Percentiles rank a stretch among this genome's conserved stretches.
Evolutionary conservation across 306 rosid species (phyloP).

Genomic region (Purshia tridentata): DNA sequence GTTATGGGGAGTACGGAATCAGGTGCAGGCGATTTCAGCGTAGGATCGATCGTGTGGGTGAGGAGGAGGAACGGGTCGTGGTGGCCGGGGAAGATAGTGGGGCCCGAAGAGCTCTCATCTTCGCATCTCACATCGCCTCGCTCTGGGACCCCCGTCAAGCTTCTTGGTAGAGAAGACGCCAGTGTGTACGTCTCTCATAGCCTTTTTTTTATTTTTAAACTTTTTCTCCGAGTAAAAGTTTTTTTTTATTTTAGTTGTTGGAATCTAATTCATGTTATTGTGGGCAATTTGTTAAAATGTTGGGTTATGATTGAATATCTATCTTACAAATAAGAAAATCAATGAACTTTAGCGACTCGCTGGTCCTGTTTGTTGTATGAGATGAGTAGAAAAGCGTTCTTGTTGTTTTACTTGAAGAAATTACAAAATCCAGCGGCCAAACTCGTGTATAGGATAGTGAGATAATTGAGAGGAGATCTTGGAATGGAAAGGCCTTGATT

Average conservation of each 20-base stretch:
- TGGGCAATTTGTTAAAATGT: background rate
- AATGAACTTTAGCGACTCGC: background rate
- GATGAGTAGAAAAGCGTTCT: background rate
- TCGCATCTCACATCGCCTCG: slow-evolving; percentile 67
- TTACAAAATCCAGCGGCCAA: background rate
- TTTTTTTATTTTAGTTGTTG: background rate
- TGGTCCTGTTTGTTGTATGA: background rate
- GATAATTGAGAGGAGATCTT: background rate
- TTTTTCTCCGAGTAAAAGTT: background rate
- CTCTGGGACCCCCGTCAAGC: slow-evolving; percentile 67
- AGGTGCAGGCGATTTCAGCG: slow-evolving; percentile 43
- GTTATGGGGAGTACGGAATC: slow-evolving; percentile 49
- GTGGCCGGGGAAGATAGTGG: slow-evolving; percentile 69
- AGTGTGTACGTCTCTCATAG: slow-evolving; percentile 50
- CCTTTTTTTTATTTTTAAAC: background rate
- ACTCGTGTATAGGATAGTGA: background rate
- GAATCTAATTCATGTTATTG: background rate
- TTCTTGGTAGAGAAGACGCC: slow-evolving; percentile 66
- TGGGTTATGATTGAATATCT: background rate
- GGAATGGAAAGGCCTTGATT: background rate
- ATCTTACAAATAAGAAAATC: background rate
- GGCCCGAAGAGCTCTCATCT: slow-evolving; percentile 53
- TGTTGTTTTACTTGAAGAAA: background rate
- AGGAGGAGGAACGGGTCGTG: slow-evolving; percentile 64
- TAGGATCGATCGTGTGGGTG: slow-evolving; percentile 68